Percentiles rank a stretch among this genome's conserved stretches.
Evolutionary conservation across 768 basidiomycete genomes (phyloP).

Genomic region (Tremella fuciformis): DNA sequence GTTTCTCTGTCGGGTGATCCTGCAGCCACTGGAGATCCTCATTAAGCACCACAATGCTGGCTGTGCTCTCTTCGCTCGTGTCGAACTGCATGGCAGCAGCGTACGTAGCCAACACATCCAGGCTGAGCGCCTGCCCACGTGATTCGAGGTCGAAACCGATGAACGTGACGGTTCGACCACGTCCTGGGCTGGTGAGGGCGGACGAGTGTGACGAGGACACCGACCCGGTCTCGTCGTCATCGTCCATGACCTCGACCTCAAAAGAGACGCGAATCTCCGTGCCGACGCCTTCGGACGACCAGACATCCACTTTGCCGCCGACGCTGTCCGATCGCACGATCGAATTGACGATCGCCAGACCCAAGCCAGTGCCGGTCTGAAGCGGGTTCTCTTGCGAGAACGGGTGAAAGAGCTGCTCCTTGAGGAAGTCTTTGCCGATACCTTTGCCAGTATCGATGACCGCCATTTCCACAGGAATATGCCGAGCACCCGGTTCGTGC

Average conservation of each 20-base stretch:
- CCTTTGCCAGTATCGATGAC: constrained; percentile 93
- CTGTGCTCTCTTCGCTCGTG: constrained; percentile 51
- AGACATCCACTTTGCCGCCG: constrained; percentile 86
- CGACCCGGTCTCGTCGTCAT: constrained; percentile 45
- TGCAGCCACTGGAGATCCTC: constrained; percentile 66
- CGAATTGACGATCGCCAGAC: constrained; percentile 90
- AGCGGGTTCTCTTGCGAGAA: constrained; percentile 96
- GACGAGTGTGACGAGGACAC: constrained; percentile 15
- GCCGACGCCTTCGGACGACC: constrained; percentile 83
- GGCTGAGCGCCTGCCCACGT: constrained; percentile 67
- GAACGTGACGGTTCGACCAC: constrained; percentile 59
- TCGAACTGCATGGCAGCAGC: constrained; percentile 74
- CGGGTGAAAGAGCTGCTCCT: constrained; percentile 93
- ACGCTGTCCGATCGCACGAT: constrained; percentile 83
- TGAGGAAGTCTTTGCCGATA: constrained; percentile 87
- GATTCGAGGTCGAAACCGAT: constrained; percentile 67
- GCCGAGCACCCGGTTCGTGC: constrained; percentile 56
- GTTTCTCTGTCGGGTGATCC: constrained; percentile 59
- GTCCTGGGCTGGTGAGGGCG: background rate
- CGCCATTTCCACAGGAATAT: constrained; percentile 73
- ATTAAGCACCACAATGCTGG: constrained; percentile 76
- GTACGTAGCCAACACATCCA: constrained; percentile 63
- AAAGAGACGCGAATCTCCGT: constrained; percentile 89
- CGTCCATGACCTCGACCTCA: constrained; percentile 64
- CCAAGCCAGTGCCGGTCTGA: constrained; percentile 87